Conservation (phyloP, 257 asterid genomes). For the Oldenlandia corymbosa region DNA sequence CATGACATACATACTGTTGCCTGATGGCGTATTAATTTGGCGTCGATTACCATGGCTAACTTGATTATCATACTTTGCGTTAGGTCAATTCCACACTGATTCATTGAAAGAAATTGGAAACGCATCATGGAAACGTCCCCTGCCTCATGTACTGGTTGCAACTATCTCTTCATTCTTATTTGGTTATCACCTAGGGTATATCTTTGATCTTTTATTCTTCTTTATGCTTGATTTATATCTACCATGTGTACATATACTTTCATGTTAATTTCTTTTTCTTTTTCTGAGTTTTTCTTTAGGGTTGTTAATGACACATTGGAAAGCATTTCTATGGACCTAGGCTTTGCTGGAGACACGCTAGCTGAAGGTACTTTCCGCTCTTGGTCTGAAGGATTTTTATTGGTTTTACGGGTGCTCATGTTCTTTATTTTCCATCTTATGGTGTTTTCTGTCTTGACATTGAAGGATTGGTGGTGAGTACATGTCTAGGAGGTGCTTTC, state of each 20-base stretch:
- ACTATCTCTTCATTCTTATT: constrained; percentile 70
- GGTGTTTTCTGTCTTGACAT: constrained; percentile 7
- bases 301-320: constrained; percentile 88
- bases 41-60: not conserved
- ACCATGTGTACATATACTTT: not conserved
- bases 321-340: constrained; percentile 87
- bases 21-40: not conserved
- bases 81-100: constrained; percentile 39
- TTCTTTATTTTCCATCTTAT: constrained; percentile 13
- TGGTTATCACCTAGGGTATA: constrained; percentile 96
- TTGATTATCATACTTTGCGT: not conserved
- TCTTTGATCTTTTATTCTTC: constrained; percentile 22
- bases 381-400: constrained; percentile 9
- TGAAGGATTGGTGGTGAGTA: constrained; percentile 9
- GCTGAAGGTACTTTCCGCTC: constrained; percentile 67
- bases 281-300: constrained; percentile 36
- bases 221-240: constrained; percentile 1
- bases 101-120: constrained; percentile 45
- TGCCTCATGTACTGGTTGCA: constrained; percentile 90
- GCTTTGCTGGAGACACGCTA: constrained; percentile 69
- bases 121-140: constrained; percentile 82
- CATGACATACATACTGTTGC: too few species aligned
- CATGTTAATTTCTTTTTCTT: constrained; percentile 13
- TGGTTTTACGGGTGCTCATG: constrained; percentile 2
- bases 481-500: constrained; percentile 6